Conservation (phyloP, 1,284 basidiomycete genomes). For the Inonotus hispidus region DNA sequence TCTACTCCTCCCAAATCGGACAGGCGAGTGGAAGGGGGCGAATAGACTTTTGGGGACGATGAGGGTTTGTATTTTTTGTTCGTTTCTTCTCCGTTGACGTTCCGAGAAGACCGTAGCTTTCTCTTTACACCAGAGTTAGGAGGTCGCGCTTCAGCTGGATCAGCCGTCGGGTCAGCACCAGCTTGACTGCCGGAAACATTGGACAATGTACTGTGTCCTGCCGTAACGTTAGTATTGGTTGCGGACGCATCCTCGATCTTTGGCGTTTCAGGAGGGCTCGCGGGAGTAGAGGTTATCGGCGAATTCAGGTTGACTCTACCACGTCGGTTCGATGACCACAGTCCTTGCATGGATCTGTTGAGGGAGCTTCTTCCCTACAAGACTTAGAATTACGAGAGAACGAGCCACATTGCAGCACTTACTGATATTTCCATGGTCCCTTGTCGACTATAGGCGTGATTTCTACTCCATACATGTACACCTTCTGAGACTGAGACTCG, state of each 20-base stretch:
- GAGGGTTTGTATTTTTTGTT: slow-evolving; percentile 50
- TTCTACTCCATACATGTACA: not conserved
- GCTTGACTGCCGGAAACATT: slow-evolving; percentile 8
- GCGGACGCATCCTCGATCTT: slow-evolving; percentile 26
- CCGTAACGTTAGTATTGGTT: slow-evolving; percentile 14
- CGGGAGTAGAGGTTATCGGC: slow-evolving; percentile 22
- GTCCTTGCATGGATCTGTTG: slow-evolving; percentile 71
- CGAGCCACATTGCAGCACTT: slow-evolving; percentile 8
- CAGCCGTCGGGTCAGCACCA: slow-evolving; percentile 22
- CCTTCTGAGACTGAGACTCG: too few relatives aligned
- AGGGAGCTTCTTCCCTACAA: slow-evolving; percentile 59
- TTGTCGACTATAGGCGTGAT: not conserved
- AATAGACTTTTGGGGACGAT: slow-evolving; percentile 46
- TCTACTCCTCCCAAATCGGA: slow-evolving; percentile 88
- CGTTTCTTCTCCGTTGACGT: slow-evolving; percentile 37
- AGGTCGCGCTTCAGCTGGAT: slow-evolving; percentile 24
- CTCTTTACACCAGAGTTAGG: slow-evolving; percentile 41
- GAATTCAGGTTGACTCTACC: slow-evolving; percentile 64
- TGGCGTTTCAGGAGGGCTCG: slow-evolving; percentile 26
- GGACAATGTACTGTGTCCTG: slow-evolving; percentile 14
- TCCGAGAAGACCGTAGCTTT: slow-evolving; percentile 48
- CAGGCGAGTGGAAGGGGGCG: slow-evolving; percentile 66
- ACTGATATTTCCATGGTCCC: slow-evolving; percentile 21
- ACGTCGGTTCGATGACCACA: slow-evolving; percentile 63
- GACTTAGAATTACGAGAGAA: not conserved